Evolutionary conservation across 768 basidiomycete genomes (phyloP), one percentile per base, ranked within the genome.

Genomic region (Leucocoprinus leucothites): DNA sequence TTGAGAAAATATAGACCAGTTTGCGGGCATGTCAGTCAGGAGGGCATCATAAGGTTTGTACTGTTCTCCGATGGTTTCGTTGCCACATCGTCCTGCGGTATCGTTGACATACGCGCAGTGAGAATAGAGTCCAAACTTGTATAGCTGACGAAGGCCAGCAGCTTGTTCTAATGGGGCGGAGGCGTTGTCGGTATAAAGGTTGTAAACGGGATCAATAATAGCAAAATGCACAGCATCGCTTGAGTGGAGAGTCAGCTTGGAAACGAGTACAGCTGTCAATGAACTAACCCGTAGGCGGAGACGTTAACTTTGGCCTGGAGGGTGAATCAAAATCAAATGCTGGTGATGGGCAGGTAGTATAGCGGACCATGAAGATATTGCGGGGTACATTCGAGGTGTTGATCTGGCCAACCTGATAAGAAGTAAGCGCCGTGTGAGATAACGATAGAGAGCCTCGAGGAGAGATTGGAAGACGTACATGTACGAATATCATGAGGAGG

Each of bases 101-200:
- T 71, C 68, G 59, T 83, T 79, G 60, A 86, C 72, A 61, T 85
- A 91, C 62, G 78, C 90, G 61, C 91, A 93, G 65, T 88, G 82
- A 18, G 84, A 82, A 71, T 92, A 93, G 22, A 93, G 73, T n/a
- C 91, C 91, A 59, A 87, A 92, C 57, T 82, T 73, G 71, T 93
- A 93, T 57, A 76, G 69, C 65, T 85, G 79, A 62, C 90, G 82
- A 54, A 92, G 70, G 18, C 91, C 91, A 13, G 74, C 71, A 44
- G 73, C 63, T 46, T 69, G 64, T 46, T 75, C 76, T 1, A 92
- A 80, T 3, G 89, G 84, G 41, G 79, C 76, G 31, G 81, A 81
- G 21, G 82, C 74, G 65, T 91, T 86, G 45, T 64, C 66, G n/a
- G 87, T 81, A 68, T 89, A 89, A 11, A 93, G 74, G 22, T 77